Evolutionary conservation across 208 protist genomes (phyloP).

Genomic region (Entamoeba histolytica): DNA sequence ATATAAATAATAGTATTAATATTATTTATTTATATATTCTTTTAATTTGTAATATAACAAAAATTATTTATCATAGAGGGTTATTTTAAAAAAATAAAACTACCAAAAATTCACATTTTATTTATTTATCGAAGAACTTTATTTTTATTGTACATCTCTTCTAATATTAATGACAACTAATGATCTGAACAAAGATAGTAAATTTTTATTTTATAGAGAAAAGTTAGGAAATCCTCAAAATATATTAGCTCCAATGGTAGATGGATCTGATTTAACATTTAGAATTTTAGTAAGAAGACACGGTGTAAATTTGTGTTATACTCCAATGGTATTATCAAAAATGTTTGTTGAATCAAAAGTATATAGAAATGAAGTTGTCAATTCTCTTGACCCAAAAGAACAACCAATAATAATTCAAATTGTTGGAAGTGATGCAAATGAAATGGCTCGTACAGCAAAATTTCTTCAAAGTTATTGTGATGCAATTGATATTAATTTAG

Average conservation of each 20-base stretch:
- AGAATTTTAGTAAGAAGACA: not conserved
- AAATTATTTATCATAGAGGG: too few species aligned
- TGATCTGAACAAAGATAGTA: not conserved
- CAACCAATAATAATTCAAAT: not conserved
- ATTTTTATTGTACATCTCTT: too few species aligned
- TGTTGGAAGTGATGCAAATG: not conserved
- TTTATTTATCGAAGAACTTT: too few species aligned
- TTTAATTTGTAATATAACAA: too few species aligned
- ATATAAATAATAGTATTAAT: too few species aligned
- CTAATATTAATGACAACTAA: not conserved
- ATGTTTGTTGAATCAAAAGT: not conserved
- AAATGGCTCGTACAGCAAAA: not conserved
- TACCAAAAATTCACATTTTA: too few species aligned
- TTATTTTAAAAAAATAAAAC: too few species aligned
- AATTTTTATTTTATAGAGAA: not conserved
- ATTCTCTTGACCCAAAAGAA: not conserved
- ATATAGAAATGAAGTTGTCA: not conserved
- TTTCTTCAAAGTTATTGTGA: not conserved
- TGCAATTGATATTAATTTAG: conserved; percentile 15
- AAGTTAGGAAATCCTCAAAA: not conserved
- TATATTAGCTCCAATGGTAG: conserved; percentile 8
- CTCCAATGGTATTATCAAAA: not conserved
- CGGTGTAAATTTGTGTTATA: not conserved
- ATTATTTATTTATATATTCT: too few species aligned
- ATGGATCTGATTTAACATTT: not conserved